Evolutionary conservation across 805 yeast genomes (phyloP).

Genomic region (Sungouiozyma ichnusensis): DNA sequence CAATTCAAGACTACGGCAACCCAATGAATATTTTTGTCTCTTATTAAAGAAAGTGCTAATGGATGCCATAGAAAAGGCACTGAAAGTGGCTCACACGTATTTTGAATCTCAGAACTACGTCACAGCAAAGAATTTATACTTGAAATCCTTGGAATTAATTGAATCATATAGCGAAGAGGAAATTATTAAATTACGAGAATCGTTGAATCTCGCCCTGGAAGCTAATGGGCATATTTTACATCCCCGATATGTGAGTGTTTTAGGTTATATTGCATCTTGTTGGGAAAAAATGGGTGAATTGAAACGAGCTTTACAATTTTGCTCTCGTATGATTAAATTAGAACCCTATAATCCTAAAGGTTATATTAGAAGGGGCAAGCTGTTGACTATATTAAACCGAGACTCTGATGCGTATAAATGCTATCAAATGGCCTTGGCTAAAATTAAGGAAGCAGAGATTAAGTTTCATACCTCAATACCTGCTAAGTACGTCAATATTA

Average conservation of each 20-base stretch:
- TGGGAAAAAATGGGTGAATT: constrained; percentile 21
- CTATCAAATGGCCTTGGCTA: constrained; percentile 14
- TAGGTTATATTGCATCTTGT: constrained; percentile 22
- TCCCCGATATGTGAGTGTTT: constrained; percentile 18
- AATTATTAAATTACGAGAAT: constrained; percentile 9
- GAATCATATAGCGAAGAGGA: constrained; percentile 16
- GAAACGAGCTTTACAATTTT: constrained; percentile 14
- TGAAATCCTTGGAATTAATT: constrained; percentile 18
- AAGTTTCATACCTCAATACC: constrained; percentile 9
- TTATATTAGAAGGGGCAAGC: constrained; percentile 20
- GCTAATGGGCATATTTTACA: constrained; percentile 8
- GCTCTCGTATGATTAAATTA: constrained; percentile 13
- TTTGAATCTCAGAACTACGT: constrained; percentile 17
- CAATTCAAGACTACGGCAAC: no score
- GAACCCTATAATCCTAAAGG: constrained; percentile 23
- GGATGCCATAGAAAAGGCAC: constrained; percentile 18
- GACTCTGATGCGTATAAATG: constrained; percentile 15
- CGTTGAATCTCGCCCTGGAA: constrained; percentile 3
- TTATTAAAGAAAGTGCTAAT: constrained; percentile 5
- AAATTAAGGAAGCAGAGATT: constrained; percentile 7
- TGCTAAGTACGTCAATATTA: constrained; percentile 7
- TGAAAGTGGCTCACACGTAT: constrained; percentile 20
- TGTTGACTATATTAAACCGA: constrained; percentile 13
- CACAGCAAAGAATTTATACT: constrained; percentile 21
- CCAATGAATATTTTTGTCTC: no score